Base-by-base conservation (phyloP, 2,329 filamentous ascomycete species). In the Apiospora aurea region DNA sequence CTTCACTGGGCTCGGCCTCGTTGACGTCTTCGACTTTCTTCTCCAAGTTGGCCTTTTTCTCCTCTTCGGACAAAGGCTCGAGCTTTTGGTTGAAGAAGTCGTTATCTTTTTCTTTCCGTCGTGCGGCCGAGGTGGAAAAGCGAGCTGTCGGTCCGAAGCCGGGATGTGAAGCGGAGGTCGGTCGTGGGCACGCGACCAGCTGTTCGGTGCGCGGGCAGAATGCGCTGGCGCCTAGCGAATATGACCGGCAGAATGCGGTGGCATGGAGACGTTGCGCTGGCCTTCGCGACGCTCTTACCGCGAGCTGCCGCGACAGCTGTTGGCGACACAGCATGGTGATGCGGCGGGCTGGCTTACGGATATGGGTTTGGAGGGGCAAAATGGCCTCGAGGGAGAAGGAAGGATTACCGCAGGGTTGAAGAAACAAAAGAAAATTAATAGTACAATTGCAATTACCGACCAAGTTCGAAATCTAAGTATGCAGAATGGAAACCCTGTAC, bases 11-110 rank as follows among this genome's bases (percentile, higher is more conserved):
- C 43, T 88, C 85, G 47, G 85, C 84, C 72, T 86, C 84, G 57
- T 84, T 26, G 29, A 51, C 79, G 46, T 83, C 83, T 72, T 85
- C 82, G 43, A 80, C 79, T 70, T 82, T 84, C 77, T 85, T 84
- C 77, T 87, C 85, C 41, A 82, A 83, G 74, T 87, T 88, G 68
- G 84, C 85, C 77, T 87, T 85, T 70, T 83, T 81, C 75, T 88
- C 87, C 73, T 89, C 86, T 71, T 89, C 87, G 10, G 86, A 84
- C 13, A 89, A 81, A 0, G 87, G 84, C 74, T 88, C 85, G 29
- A 84, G 81, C 10, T 73, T 72, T 53, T 83, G 82, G 74, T 89
- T 86, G 72, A 90, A 88, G 75, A 89, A 88, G 26, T 84, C 83
- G 53, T 80, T 80, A 6, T 80, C 82, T 72, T 87, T 86, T 72